Conservation (phyloP, 2,329 filamentous ascomycete genomes). For the Dactylella cylindrospora region DNA sequence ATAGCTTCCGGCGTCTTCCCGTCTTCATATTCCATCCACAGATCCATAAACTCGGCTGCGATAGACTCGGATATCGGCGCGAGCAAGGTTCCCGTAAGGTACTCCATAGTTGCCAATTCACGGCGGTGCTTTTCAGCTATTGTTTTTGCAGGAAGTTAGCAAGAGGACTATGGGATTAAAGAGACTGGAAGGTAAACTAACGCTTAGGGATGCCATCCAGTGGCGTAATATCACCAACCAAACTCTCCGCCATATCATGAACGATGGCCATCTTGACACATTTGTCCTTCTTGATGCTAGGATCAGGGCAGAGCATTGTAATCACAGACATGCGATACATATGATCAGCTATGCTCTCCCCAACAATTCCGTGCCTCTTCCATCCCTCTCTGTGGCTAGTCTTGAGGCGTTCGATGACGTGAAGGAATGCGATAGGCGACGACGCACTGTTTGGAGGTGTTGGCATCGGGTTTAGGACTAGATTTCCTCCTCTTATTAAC, state of each 20-base stretch:
- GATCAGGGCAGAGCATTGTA: conserved; percentile 78
- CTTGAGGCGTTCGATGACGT: conserved; percentile 90
- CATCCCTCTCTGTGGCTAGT: conserved; percentile 95
- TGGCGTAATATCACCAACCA: conserved; percentile 96
- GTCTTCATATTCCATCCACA: conserved; percentile 97
- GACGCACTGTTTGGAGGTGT: conserved; percentile 63
- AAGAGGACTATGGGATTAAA: background rate
- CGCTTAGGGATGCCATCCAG: conserved; percentile 77
- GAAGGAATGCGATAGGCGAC: conserved; percentile 88
- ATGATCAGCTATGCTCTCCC: conserved; percentile 91
- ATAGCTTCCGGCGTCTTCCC: conserved; percentile 76
- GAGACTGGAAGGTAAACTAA: conserved; percentile 17
- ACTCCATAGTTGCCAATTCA: conserved; percentile 89
- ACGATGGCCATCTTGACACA: conserved; percentile 95
- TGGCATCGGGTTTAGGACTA: conserved; percentile 67
- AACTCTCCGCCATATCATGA: conserved; percentile 94
- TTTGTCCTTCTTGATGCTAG: conserved; percentile 72
- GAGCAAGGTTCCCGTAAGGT: conserved; percentile 72
- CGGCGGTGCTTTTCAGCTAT: conserved; percentile 76
- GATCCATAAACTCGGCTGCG: conserved; percentile 69
- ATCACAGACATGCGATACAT: conserved; percentile 99
- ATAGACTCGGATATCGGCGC: conserved; percentile 73
- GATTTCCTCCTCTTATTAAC: background rate
- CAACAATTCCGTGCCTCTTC: conserved; percentile 78
- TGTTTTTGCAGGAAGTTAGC: conserved; percentile 29